phyloP scores from a whole-genome alignment of 306 rosid species.

The Bauhinia variegata region DNA sequence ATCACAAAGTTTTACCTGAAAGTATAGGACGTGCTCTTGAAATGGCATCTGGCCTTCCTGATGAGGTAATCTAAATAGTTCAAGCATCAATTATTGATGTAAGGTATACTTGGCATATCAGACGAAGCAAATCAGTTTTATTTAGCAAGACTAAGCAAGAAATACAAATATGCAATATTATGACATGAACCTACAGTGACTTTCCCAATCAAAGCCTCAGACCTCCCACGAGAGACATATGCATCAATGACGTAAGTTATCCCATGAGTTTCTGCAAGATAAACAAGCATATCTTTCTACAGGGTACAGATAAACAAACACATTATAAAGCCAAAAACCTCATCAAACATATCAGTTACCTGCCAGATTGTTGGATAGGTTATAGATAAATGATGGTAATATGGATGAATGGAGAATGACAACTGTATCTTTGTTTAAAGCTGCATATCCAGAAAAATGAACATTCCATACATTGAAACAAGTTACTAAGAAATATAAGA shows the following conservation, averaged over 20 bases:
- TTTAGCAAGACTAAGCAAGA: constrained; percentile 23
- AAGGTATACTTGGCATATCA: constrained; percentile 26
- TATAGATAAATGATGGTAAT: constrained; percentile 50
- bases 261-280: constrained; percentile 58
- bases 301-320: constrained; percentile 26
- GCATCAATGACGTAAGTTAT: constrained; percentile 61
- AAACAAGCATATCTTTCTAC: constrained; percentile 8
- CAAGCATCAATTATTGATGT: constrained; percentile 36
- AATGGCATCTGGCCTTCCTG: constrained; percentile 77
- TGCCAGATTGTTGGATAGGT: constrained; percentile 57
- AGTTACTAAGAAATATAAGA: constrained; percentile 30
- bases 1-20: constrained; percentile 56
- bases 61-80: constrained; percentile 61
- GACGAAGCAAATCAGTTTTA: constrained; percentile 14
- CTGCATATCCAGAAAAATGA: constrained; percentile 51
- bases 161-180: constrained; percentile 12
- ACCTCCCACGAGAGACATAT: constrained; percentile 63
- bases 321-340: constrained; percentile 31
- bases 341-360: constrained; percentile 49
- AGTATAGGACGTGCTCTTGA: constrained; percentile 72
- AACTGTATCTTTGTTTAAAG: constrained; percentile 62
- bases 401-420: constrained; percentile 61
- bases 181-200: constrained; percentile 57
- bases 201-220: constrained; percentile 67
- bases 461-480: constrained; percentile 31